These are phyloP conservation scores for Ciborinia camelliae DNA, from an alignment of 2,329 filamentous ascomycete species.

Conservation along the genomic window DNA sequence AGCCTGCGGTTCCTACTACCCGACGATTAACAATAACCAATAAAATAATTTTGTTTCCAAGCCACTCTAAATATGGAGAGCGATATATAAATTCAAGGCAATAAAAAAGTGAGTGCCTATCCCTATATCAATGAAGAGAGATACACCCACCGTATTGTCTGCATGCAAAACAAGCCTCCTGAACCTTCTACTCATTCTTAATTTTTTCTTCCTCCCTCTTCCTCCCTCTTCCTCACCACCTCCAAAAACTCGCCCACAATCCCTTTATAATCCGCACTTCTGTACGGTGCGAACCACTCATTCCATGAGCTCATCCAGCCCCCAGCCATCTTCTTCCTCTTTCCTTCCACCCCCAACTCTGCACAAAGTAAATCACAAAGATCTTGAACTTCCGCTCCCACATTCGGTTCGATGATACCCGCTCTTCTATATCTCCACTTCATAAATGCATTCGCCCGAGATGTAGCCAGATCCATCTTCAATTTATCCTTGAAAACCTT, in stretches of 20 bases:
- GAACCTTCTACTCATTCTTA: not conserved
- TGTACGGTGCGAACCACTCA: conserved; percentile 22
- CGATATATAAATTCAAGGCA: not conserved
- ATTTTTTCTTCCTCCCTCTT: not conserved
- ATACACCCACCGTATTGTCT: too few relatives aligned
- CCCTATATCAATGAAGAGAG: not conserved
- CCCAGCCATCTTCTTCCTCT: conserved; percentile 8
- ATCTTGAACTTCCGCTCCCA: conserved; percentile 20
- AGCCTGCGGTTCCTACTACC: too few relatives aligned
- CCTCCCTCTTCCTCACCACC: not conserved
- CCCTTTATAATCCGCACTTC: conserved; percentile 19
- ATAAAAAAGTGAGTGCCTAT: not conserved
- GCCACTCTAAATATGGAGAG: not conserved
- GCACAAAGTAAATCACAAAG: conserved; percentile 18
- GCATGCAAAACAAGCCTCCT: too few relatives aligned
- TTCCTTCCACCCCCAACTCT: conserved; percentile 12
- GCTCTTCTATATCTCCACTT: conserved; percentile 12
- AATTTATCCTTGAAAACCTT: not conserved
- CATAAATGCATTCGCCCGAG: conserved; percentile 11
- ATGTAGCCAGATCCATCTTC: conserved; percentile 11
- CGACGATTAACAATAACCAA: not conserved
- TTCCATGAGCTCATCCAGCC: conserved; percentile 15
- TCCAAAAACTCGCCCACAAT: conserved; percentile 19
- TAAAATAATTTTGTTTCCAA: not conserved
- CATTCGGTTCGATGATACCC: conserved; percentile 13